These are phyloP conservation scores for Pichia inconspicua DNA, from an alignment of 1,139 yeast species.

Conservation along the genomic window DNA sequence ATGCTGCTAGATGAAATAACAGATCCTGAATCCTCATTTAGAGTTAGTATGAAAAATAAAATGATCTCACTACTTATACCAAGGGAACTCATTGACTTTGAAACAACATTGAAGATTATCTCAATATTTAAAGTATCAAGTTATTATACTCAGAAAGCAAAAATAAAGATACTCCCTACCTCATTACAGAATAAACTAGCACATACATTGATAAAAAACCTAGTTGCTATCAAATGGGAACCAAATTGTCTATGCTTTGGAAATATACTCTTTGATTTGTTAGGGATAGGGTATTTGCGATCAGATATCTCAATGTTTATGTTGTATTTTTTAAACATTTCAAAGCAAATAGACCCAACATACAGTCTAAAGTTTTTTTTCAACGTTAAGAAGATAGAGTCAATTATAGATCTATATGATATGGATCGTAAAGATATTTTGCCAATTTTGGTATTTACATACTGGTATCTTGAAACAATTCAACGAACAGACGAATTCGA, in stretches of 20 bases:
- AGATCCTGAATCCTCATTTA: slow-evolving; percentile 12
- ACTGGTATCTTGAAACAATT: slow-evolving; percentile 11
- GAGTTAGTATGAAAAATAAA: slow-evolving; percentile 12
- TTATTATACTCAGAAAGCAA: slow-evolving; percentile 11
- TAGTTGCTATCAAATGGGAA: slow-evolving; percentile 18
- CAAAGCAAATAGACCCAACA: slow-evolving; percentile 16
- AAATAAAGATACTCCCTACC: slow-evolving; percentile 9
- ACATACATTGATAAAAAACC: slow-evolving; percentile 16
- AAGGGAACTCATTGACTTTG: slow-evolving; percentile 20
- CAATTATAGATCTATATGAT: slow-evolving; percentile 19
- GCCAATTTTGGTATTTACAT: slow-evolving; percentile 15
- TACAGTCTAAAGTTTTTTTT: slow-evolving; percentile 18
- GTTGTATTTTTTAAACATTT: slow-evolving; percentile 15
- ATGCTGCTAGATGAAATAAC: slow-evolving; percentile 17
- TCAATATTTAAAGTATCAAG: slow-evolving; percentile 18
- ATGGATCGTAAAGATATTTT: slow-evolving; percentile 15
- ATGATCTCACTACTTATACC: slow-evolving; percentile 16
- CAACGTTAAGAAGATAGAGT: slow-evolving; percentile 18
- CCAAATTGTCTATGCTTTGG: slow-evolving; percentile 16
- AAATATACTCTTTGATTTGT: slow-evolving; percentile 20
- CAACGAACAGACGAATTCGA: slow-evolving; percentile 14
- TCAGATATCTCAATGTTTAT: slow-evolving; percentile 15
- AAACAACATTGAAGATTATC: slow-evolving; percentile 16
- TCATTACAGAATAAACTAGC: slow-evolving; percentile 15
- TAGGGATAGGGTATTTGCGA: slow-evolving; percentile 25